Evolutionary conservation across 1,284 basidiomycete genomes (phyloP), one percentile per base, ranked within the genome.

Genomic region (Tausonia pullulans): DNA sequence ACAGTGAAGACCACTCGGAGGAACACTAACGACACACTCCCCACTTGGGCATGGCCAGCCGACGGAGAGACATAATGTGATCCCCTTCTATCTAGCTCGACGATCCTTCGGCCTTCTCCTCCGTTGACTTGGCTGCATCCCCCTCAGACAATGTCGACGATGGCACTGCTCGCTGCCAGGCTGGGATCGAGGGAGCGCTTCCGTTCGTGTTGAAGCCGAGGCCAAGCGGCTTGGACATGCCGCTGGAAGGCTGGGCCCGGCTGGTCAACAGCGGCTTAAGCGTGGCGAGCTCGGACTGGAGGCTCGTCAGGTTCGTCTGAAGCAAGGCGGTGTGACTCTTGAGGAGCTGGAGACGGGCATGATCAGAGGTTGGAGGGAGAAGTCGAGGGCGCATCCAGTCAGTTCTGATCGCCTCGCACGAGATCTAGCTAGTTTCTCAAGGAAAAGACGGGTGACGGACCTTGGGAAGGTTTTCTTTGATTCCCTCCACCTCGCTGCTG

Each of bases 251-350:
- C n/a, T 85, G 81, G 1, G 83, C 83, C 50, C 90, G 83, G 68
- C 87, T 90, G n/a, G 93, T 81, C 5, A 98, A 79, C 14, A 98
- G 82, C 0, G 93, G 86, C 75, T 97, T 98, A 68, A 98, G 81
- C 0, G 92, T 96, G 74, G 94, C 93, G 70, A 98, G 82, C 74
- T 98, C 95, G 70, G 90, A 86, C 73, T 98, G 94, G 14, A 98
- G 80, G 69, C 5, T 87, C 87, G 41, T 71, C 67, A 49, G 80
- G 75, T 67, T 79, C 74, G 14, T 81, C 72, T 5, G 75, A 73
- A 68, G 88, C 84, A 14, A 82, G 81, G 74, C 93, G 88, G 91
- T 88, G 73, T 90, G 90, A 78, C 91, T 94, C 67, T 96, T 90
- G 67, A 98, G 87, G 87, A 98, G 88, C 90, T 95, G 70, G 52